Base-by-base conservation (phyloP, 106 monocot genomes). In the Dendrobium chrysotoxum region DNA sequence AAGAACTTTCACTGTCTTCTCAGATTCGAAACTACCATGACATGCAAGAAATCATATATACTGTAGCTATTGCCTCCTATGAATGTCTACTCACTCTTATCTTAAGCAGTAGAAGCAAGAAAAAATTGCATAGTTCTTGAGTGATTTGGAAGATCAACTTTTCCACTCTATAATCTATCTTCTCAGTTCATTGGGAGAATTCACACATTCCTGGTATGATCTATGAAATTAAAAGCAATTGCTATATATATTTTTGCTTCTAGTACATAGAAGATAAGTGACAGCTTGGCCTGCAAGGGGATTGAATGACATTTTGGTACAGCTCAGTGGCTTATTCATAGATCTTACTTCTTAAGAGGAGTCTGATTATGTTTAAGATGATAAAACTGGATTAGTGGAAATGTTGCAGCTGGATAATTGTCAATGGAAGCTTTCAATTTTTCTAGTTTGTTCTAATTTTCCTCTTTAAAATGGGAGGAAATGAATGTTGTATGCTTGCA, bases 241-340 rank as follows among this genome's bases (percentile, higher is more conserved):
- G 70, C 12, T 65, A 3, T 70, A 35, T 28, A n/a, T 70, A 20
- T 23, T 38, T 65, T 25, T 71, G 15, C 31, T 17, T 35, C 9
- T 70, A 71, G 9, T 26, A 30, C 31, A 15, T 70, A 12, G 28
- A 70, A 30, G 70, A 70, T 70, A 35, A 16, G 31, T 12, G 70
- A 1, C 30, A 31, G 35, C 28, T 25, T 47, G 68, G 7, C 21
- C n/a, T 15, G 53, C 44, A 50, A 50, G 50, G 50, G 46, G 64
- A n/a, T 13, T 80, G 15, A 21, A 67, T 42, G 31, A 80, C 0
- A 53, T 35, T 35, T 1, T 53, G 53, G 13, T 26, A 70, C 45
- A 30, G 70, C 67, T 80, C 10, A 31, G 44, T 80, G 38, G 11
- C 40, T 80, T 80, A 8, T 54, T 80, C 40, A 53, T 74, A 28